A percentile compares a stretch with the other conserved stretches of the same genome.
phyloP scores from a whole-genome alignment of 2,329 filamentous ascomycete species.

The Aspergillus sp. region DNA sequence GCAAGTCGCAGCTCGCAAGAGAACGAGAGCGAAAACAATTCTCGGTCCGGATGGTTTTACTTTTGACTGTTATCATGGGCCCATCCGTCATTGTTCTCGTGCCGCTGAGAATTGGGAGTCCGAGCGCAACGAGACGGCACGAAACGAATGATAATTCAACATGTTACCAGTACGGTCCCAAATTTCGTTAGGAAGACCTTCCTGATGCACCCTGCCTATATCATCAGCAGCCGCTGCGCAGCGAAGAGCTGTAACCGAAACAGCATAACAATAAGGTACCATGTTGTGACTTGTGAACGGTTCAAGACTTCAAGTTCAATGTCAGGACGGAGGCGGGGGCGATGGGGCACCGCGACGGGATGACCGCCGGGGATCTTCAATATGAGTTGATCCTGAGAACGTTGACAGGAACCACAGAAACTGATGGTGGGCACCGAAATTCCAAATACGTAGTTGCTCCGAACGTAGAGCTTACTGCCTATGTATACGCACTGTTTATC shows the following conservation, averaged over 20 bases:
- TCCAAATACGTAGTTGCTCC: neutral
- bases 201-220: neutral
- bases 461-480: no score
- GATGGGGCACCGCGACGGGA: neutral
- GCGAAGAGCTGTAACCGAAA: neutral
- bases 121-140: neutral
- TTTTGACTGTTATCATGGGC: neutral
- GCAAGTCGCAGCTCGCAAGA: neutral
- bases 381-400: neutral
- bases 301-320: neutral
- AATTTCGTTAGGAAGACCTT: neutral
- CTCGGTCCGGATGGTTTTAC: neutral
- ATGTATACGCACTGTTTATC: no score
- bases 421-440: neutral
- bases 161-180: neutral
- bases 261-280: neutral
- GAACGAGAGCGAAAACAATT: neutral
- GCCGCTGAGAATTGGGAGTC: neutral
- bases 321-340: neutral
- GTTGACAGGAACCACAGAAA: neutral
- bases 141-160: neutral
- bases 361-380: neutral
- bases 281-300: no score
- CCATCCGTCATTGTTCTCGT: neutral
- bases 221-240: no score